Evolutionary conservation across 805 yeast genomes (phyloP).

Genomic region (Yamadazyma olivae): DNA sequence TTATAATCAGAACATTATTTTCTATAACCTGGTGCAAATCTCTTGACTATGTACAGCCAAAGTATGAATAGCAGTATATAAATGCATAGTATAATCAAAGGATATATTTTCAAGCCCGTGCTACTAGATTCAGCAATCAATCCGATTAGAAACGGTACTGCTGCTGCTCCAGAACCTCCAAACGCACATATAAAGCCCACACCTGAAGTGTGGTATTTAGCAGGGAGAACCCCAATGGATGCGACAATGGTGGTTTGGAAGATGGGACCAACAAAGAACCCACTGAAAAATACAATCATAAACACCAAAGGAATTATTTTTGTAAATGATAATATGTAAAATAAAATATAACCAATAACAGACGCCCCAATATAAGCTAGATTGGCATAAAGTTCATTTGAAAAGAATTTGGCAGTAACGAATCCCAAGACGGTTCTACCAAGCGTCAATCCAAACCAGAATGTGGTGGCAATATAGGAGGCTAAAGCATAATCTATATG

Average conservation of each 20-base stretch:
- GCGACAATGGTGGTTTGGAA: slow-evolving; percentile 69
- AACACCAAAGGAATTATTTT: slow-evolving; percentile 32
- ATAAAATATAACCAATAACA: slow-evolving; percentile 23
- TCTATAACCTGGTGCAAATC: neutral
- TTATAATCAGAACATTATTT: too few relatives aligned
- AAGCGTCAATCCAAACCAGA: slow-evolving; percentile 49
- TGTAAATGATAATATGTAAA: slow-evolving; percentile 22
- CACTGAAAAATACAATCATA: slow-evolving; percentile 38
- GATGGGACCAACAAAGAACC: slow-evolving; percentile 51
- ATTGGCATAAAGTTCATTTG: slow-evolving; percentile 46
- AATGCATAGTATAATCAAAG: slow-evolving; percentile 24
- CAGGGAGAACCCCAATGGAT: slow-evolving; percentile 61
- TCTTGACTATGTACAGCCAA: slow-evolving; percentile 20
- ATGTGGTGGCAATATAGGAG: slow-evolving; percentile 48
- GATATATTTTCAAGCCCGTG: slow-evolving; percentile 29
- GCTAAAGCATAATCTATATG: slow-evolving; percentile 31
- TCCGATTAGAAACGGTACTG: slow-evolving; percentile 66
- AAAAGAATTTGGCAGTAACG: slow-evolving; percentile 48
- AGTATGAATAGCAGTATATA: slow-evolving; percentile 20
- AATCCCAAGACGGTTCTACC: slow-evolving; percentile 52
- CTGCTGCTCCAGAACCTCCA: slow-evolving; percentile 84
- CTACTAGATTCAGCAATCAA: slow-evolving; percentile 32
- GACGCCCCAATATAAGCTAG: slow-evolving; percentile 34
- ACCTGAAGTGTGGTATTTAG: slow-evolving; percentile 57
- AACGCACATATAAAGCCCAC: slow-evolving; percentile 74